Evolutionary conservation across 306 rosid species (phyloP), one percentile per base, ranked within the genome.

Genomic region (Datisca glomerata): DNA sequence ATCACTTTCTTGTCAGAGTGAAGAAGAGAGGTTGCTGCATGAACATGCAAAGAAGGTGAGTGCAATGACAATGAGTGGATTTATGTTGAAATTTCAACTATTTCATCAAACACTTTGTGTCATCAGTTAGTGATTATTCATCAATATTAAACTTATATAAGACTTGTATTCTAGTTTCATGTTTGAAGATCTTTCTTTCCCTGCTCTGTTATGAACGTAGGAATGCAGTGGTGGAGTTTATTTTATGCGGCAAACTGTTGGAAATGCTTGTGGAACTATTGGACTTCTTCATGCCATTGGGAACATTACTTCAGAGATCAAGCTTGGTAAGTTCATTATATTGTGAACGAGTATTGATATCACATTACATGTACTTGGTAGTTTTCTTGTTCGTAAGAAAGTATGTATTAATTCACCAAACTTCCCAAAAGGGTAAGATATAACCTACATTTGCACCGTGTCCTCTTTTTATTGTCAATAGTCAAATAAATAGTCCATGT

Each of bases 201-300:
- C 9, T 36, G 21, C 23, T 44, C 29, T 8, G 36, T 45, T 61
- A 24, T 53, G 63, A 40, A 55, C 44, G 56, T 65, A 86, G 94
- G 87, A 81, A 64, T 53, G 71, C 41, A 64, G 69, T 47, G 56
- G 28, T 41, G 56, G 22, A 43, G 81, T 86, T 60, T 86, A 81
- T 60, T 86, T 73, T 46, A 68, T 76, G 94, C 78, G 67, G 75
- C 96, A 86, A 75, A 86, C 96, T 12, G 93, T 86, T 58, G 87
- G 85, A 14, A 86, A 86, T 59, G 96, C 96, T 42, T 86, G 96
- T 69, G 96, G 96, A 68, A 86, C 96, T 21, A 50, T 86, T 66
- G 96, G 96, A 41, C 93, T 86, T 49, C 94, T 86, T 43, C 96
- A 86, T 69, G 96, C 96, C 48, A 63, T 86, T 47, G 94, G 94